phyloP scores from a whole-genome alignment of 176 grass and related monocot genomes.

The Thinopyrum elongatum region DNA sequence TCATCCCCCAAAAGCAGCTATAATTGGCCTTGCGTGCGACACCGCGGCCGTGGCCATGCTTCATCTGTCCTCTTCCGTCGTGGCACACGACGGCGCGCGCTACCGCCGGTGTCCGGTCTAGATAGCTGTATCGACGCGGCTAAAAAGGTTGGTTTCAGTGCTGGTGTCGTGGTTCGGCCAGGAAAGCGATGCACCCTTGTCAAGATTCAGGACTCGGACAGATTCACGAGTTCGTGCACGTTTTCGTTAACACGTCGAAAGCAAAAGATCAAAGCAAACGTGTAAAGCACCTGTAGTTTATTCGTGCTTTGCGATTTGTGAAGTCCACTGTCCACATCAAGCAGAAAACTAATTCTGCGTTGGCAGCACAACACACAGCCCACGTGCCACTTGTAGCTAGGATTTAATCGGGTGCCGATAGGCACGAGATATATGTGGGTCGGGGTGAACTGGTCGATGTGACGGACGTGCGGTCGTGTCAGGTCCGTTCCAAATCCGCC shows the following conservation, averaged over 20 bases:
- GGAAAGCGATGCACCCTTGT: neutral
- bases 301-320: too few species aligned
- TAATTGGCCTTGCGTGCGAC: too few species aligned
- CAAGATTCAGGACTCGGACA: neutral
- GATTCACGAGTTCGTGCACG: neutral
- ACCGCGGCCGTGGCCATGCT: neutral
- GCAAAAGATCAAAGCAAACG: neutral
- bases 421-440: too few species aligned
- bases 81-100: neutral
- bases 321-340: too few species aligned
- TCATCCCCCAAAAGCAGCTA: too few species aligned
- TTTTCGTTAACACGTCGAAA: neutral
- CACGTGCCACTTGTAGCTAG: too few species aligned
- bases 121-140: neutral
- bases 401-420: too few species aligned
- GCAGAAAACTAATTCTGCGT: too few species aligned
- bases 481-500: too few species aligned
- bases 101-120: neutral
- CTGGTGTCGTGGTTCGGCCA: neutral
- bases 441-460: too few species aligned
- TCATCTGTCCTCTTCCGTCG: neutral
- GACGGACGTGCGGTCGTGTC: too few species aligned
- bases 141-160: neutral
- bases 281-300: neutral
- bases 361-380: too few species aligned